Evolutionary conservation across 805 yeast species (phyloP), one percentile per base, ranked within the genome.

Genomic region (Pichia exigua): DNA sequence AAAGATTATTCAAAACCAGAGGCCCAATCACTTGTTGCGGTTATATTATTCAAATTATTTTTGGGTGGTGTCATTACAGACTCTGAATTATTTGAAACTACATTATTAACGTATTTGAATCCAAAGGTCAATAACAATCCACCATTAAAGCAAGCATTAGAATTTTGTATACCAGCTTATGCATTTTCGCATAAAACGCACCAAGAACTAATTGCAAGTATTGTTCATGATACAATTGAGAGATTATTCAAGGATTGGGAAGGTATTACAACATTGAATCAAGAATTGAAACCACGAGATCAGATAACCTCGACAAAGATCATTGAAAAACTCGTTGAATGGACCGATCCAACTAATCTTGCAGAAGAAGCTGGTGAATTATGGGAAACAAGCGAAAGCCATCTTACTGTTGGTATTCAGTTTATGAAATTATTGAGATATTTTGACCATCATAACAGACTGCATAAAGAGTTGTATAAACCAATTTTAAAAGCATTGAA

Each of bases 131-230:
- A 78, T 6, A 67, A 72, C 6, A 88, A 88, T 59, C 83, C 79
- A 51, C 78, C 82, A 17, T 71, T 91, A 54, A 73, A 82, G 46
- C 97, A 91, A 65, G 86, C 87, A 0, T 76, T 91, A 53, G 80
- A 94, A 11, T 91, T 87, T 61, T 90, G 96, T 64, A 73, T 91
- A 18, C 97, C 97, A 0, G 95, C 87, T 0, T 89, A 87, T 64
- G 82, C 94, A 40, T 85, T 81, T 61, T 85, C 95, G 35, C 90
- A 83, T 59, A 71, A 73, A 0, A 69, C 70, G 18, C 95, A 90
- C 63, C 97, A 88, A 64, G 76, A 74, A 46, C 73, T 82, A 54
- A 68, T 90, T 61, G 75, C 82, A 8, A 68, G 78, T 32, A 75
- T 86, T 27, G 82, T 85, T 30, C 79, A 83, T 4, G 92, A 85